Base-by-base conservation (phyloP, 371 early-diverging fungal genomes). In the Actinomucor elegans region DNA sequence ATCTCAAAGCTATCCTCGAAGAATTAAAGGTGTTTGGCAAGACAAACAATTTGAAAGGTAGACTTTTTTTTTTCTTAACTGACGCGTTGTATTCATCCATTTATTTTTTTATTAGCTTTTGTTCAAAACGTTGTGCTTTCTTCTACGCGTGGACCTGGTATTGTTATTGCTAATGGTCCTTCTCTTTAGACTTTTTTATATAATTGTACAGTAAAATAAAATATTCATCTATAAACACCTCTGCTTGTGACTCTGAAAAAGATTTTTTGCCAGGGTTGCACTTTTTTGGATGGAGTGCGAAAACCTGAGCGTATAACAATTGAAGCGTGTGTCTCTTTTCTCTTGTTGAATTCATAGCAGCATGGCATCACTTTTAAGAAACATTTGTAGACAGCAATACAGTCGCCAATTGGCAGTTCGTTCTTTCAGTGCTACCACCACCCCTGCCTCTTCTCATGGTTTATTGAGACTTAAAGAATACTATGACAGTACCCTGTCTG, bases 401-500 rank as follows among this genome's bases (percentile, higher is more conserved):
- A 26, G 27, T 15, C 47, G 57, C 1, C 43, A 26, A 23, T 23
- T 48, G 11, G 36, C 45, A 20, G 31, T 33, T 36, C 63, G 75
- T 40, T 34, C 59, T 33, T 73, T 76, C 40, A 59, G 62, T 20
- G 59, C 66, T 3, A 57, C 66, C 10, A 28, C 48, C n/a, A 55
- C 55, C 0, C 14, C 57, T n/a, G 65, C 69, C 15, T 60, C 63
- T 34, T 76, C 77, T 26, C 78, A 72, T 35, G 80, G 81, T 23
- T 75, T 87, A 38, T 52, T 71, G 42, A 83, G 96, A 31, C 80
- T 96, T 23, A 86, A 84, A 57, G 91, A 91, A 69, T 88, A 88
- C 65, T 94, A 91, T 71, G 81, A 87, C 66, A 77, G 78, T 54
- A 88, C 90, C 11, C 58, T 97, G 57, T 80, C 86, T 29, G 92